A percentile compares a stretch with the other conserved stretches of the same genome.
Conservation (phyloP, 331 rosid species). For the Stylosanthes scabra region DNA sequence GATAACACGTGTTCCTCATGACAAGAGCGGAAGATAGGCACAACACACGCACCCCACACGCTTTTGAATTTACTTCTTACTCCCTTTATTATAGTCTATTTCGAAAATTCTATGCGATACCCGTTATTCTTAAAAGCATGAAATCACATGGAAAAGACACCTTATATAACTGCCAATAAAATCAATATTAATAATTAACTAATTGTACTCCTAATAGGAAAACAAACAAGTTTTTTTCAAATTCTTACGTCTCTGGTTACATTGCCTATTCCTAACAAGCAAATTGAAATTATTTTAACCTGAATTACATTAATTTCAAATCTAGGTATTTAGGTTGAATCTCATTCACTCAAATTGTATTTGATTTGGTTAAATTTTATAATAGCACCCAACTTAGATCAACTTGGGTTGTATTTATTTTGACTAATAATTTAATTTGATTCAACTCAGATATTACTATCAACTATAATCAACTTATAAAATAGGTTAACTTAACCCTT, state of each 20-base stretch:
- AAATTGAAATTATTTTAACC: not conserved
- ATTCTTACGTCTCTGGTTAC: not conserved
- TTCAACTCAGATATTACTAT: not conserved
- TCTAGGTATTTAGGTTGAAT: not conserved
- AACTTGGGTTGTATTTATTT: not conserved
- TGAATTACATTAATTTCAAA: not conserved
- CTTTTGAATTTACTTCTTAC: slow-evolving; percentile 26
- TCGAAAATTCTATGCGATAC: not conserved
- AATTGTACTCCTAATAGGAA: not conserved
- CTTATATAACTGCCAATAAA: not conserved
- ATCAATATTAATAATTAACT: not conserved
- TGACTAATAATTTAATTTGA: not conserved
- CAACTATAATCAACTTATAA: not conserved
- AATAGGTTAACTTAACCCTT: not conserved
- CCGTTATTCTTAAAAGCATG: not conserved
- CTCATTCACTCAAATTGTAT: not conserved
- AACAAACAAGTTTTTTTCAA: not conserved
- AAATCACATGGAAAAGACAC: slow-evolving; percentile 7
- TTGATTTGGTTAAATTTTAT: not conserved
- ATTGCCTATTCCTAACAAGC: not conserved
- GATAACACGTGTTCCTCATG: slow-evolving; percentile 19
- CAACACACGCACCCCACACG: slow-evolving; percentile 38
- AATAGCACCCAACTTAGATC: not conserved
- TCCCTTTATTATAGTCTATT: not conserved
- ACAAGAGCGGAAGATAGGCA: not conserved